These are phyloP conservation scores for Skeletonema potamos DNA, from an alignment of 108 stramenopile genomes.

Conservation along the genomic window DNA sequence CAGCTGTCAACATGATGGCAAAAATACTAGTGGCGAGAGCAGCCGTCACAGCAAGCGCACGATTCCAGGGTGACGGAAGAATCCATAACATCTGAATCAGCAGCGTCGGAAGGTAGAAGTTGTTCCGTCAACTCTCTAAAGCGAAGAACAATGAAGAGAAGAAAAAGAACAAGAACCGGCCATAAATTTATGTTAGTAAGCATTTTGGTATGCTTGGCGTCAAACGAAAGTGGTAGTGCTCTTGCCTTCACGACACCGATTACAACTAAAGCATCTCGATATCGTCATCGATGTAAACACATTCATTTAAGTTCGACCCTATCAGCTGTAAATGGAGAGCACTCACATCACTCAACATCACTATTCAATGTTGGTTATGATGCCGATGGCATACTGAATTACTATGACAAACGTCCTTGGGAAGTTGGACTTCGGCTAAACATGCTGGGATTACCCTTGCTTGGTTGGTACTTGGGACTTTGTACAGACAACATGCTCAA, in stretches of 20 bases:
- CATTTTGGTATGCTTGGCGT: neutral
- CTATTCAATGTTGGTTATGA: conserved; percentile 65
- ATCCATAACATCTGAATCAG: neutral
- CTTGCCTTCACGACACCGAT: neutral
- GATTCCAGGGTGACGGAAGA: too few relatives aligned
- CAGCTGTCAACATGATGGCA: neutral
- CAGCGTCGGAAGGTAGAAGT: neutral
- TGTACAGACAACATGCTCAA: conserved; percentile 65
- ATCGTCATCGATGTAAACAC: neutral
- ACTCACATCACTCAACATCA: conserved; percentile 17
- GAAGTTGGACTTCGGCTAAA: conserved; percentile 78
- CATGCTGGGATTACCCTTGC: conserved; percentile 67
- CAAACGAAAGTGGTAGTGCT: neutral
- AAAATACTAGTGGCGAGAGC: neutral
- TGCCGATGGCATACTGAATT: conserved; percentile 61
- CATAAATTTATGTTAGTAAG: neutral
- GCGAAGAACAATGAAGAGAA: neutral
- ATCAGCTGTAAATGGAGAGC: conserved; percentile 20
- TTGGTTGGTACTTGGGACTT: conserved; percentile 79
- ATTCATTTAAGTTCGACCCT: conserved; percentile 2
- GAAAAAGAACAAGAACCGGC: neutral
- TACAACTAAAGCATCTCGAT: neutral
- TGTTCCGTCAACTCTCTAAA: neutral
- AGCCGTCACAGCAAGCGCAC: neutral
- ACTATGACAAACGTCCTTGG: conserved; percentile 73